Percentiles rank a stretch among this genome's conserved stretches.
phyloP scores from a whole-genome alignment of 2,329 filamentous ascomycete genomes.

The Bisporella sp. region DNA sequence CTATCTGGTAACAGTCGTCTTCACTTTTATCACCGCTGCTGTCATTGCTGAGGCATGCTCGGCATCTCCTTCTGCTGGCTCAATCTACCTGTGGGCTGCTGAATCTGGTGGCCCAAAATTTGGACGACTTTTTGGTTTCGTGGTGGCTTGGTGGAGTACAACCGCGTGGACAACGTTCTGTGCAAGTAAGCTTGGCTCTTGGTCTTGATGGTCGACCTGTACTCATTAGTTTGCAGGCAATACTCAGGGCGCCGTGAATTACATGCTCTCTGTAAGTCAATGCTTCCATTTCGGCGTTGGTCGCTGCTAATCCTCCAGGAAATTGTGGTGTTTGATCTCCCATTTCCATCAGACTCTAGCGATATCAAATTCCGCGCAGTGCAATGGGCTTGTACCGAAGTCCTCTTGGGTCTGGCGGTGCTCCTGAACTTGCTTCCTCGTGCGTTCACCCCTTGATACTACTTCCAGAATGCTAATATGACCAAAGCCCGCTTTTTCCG shows the following conservation, averaged over 20 bases:
- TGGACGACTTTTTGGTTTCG: conserved; percentile 9
- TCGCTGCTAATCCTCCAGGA: background rate
- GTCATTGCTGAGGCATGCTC: conserved; percentile 12
- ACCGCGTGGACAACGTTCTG: conserved; percentile 12
- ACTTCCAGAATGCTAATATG: no score
- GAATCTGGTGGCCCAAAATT: conserved; percentile 8
- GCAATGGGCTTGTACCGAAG: conserved; percentile 9
- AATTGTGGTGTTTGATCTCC: conserved; percentile 10
- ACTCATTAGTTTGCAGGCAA: conserved; percentile 2
- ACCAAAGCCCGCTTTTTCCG: no score
- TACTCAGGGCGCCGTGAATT: conserved; percentile 11
- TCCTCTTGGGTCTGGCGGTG: conserved; percentile 9
- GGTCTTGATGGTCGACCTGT: no score
- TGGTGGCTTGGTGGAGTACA: conserved; percentile 11
- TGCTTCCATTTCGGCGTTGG: no score
- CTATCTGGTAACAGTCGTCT: conserved; percentile 5
- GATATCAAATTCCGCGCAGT: conserved; percentile 10
- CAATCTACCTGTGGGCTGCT: conserved; percentile 12
- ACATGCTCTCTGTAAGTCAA: conserved; percentile 7
- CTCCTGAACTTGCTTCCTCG: conserved; percentile 11
- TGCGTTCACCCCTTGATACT: no score
- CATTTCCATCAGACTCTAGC: conserved; percentile 8
- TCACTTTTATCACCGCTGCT: conserved; percentile 12
- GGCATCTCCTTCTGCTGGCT: conserved; percentile 10
- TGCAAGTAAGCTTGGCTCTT: no score